Evolutionary conservation across 805 yeast genomes (phyloP).

Genomic region (Babjeviella inositovora): DNA sequence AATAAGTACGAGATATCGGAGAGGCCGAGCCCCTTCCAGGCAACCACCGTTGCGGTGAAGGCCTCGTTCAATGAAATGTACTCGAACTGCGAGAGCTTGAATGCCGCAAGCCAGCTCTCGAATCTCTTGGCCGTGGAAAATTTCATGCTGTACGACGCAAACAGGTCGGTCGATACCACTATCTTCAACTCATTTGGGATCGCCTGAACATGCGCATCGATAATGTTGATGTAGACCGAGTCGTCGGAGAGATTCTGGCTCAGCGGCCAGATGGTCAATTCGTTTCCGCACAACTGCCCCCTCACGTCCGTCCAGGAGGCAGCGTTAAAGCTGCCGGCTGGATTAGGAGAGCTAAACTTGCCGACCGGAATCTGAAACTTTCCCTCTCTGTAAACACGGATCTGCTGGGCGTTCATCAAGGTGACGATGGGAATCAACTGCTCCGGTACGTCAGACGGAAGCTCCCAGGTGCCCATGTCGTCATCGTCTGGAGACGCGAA

Average conservation of each 20-base stretch:
- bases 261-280: constrained; percentile 37
- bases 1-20: constrained; percentile 44
- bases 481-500: no score
- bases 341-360: constrained; percentile 4
- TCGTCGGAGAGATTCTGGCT: no score
- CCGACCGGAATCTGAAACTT: constrained; percentile 14
- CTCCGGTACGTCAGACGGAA: constrained; percentile 31
- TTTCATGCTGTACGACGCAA: no score
- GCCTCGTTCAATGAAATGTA: constrained; percentile 39
- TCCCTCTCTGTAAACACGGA: constrained; percentile 47
- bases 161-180: no score
- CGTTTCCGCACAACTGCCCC: constrained; percentile 41
- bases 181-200: constrained; percentile 3
- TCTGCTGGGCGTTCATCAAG: constrained; percentile 52
- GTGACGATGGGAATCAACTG: constrained; percentile 64
- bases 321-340: no score
- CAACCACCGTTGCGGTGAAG: constrained; percentile 47
- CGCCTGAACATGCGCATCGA: constrained; percentile 21
- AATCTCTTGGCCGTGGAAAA: constrained; percentile 4
- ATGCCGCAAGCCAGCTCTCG: constrained; percentile 25
- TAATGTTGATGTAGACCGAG: constrained; percentile 33
- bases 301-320: no score
- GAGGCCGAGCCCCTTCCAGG: constrained; percentile 37
- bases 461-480: no score
- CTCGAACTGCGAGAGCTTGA: constrained; percentile 41